phyloP scores from a whole-genome alignment of 306 rosid genomes.

The Prunus mira region DNA sequence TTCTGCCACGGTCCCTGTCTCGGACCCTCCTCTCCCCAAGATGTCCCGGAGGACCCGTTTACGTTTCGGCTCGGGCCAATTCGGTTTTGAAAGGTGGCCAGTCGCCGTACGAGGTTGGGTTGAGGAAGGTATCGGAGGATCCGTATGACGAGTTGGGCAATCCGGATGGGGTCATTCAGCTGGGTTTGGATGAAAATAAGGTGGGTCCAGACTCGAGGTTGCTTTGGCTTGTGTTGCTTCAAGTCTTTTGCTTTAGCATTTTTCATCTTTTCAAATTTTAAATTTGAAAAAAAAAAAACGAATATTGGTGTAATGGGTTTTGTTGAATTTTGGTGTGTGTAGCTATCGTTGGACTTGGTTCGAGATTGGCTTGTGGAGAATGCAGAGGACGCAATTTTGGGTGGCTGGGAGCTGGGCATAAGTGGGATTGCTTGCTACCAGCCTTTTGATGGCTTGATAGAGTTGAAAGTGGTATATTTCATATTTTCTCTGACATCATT shows the following conservation, averaged over 20 bases:
- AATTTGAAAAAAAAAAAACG: not conserved
- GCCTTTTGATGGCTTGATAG: slow-evolving; percentile 48
- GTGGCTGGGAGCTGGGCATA: slow-evolving; percentile 35
- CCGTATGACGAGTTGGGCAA: slow-evolving; percentile 55
- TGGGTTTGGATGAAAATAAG: slow-evolving; percentile 63
- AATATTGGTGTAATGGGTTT: not conserved
- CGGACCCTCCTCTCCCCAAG: slow-evolving; percentile 49
- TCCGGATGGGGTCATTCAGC: slow-evolving; percentile 71
- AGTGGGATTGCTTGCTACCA: slow-evolving; percentile 41
- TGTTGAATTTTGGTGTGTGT: slow-evolving; percentile 12
- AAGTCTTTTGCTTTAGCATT: not conserved
- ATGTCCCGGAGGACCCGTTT: slow-evolving; percentile 38
- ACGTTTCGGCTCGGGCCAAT: slow-evolving; percentile 52
- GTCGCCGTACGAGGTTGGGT: slow-evolving; percentile 50
- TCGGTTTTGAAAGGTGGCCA: slow-evolving; percentile 36
- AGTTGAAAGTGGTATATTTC: slow-evolving; percentile 46
- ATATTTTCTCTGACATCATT: not conserved
- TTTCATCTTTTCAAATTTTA: not conserved
- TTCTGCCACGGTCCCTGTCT: slow-evolving; percentile 52
- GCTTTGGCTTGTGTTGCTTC: not conserved
- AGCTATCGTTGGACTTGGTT: slow-evolving; percentile 70
- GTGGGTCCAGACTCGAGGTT: slow-evolving; percentile 36
- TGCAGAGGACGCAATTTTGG: slow-evolving; percentile 45
- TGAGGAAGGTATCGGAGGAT: slow-evolving; percentile 50
- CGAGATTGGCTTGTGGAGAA: slow-evolving; percentile 58